A percentile compares a stretch with the other conserved stretches of the same genome.
Conservation (phyloP, 108 stramenopile genomes). For the Stephanodiscus minutulus region DNA sequence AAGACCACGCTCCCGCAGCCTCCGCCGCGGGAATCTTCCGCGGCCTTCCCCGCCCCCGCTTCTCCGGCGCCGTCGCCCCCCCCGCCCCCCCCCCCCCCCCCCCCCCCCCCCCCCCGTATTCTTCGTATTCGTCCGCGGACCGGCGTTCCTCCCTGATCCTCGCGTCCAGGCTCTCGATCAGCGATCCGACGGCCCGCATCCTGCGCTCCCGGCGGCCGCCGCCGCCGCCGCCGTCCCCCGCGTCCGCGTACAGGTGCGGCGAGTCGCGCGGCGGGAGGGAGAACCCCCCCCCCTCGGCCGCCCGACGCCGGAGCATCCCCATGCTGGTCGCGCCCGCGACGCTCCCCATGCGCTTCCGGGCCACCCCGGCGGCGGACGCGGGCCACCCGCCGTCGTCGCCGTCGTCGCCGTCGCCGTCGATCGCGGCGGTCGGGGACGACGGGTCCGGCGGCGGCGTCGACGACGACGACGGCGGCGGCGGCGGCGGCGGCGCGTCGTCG, state of each 20-base stretch:
- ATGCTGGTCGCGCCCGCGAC: conserved; percentile 42
- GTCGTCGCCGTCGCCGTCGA: neutral
- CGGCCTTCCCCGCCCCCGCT: conserved; percentile 22
- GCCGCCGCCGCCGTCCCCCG: neutral
- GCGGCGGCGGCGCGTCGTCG: neutral
- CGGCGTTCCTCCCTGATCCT: conserved; percentile 39
- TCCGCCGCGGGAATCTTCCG: conserved; percentile 11
- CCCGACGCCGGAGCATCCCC: conserved; percentile 26
- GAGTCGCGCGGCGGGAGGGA: conserved; percentile 34
- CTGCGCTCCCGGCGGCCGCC: neutral
- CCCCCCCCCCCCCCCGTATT: neutral
- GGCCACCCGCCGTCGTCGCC: neutral
- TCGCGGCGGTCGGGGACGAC: neutral
- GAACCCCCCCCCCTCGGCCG: conserved; percentile 29
- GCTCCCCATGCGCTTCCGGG: conserved; percentile 36
- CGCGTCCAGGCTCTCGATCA: conserved; percentile 39
- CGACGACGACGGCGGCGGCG: neutral
- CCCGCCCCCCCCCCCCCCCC: neutral
- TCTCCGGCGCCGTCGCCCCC: neutral
- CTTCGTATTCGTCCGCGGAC: conserved; percentile 3
- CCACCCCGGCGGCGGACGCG: neutral
- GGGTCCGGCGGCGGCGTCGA: neutral
- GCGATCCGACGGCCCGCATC: conserved; percentile 31
- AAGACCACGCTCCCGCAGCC: neutral
- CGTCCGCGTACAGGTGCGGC: conserved; percentile 20